phyloP scores from a whole-genome alignment of 345 rosid species.

The Noccaea bulbosa region DNA sequence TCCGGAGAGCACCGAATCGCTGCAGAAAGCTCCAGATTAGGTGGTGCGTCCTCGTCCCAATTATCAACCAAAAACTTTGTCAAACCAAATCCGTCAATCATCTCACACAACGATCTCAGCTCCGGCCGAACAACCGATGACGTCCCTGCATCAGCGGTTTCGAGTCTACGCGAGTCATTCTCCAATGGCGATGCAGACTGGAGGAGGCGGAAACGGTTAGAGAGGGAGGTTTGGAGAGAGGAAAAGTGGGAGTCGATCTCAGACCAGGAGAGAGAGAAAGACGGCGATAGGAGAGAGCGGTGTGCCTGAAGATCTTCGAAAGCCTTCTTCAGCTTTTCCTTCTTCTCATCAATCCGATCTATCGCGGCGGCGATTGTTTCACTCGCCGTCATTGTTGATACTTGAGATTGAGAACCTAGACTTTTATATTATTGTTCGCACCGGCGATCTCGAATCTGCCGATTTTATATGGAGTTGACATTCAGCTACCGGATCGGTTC shows the following conservation, averaged over 20 bases:
- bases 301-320: constrained; percentile 68
- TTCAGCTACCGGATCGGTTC: constrained; percentile 9
- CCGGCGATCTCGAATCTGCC: constrained; percentile 14
- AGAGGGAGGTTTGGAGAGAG: constrained; percentile 50
- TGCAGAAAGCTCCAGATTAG: constrained; percentile 48
- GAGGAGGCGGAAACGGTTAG: constrained; percentile 55
- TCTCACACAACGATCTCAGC: constrained; percentile 59
- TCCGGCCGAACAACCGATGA: constrained; percentile 45
- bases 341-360: constrained; percentile 54
- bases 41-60: constrained; percentile 47
- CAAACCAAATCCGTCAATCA: constrained; percentile 64
- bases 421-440: not conserved
- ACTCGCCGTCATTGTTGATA: constrained; percentile 44
- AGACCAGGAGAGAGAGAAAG: constrained; percentile 65
- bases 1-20: constrained; percentile 53
- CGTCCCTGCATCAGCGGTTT: not conserved
- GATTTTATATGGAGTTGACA: not conserved
- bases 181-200: constrained; percentile 40
- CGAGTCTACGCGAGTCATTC: not conserved
- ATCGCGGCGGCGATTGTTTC: constrained; percentile 63
- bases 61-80: constrained; percentile 47
- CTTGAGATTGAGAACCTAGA: not conserved
- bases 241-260: constrained; percentile 72
- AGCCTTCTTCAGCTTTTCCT: constrained; percentile 57
- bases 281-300: constrained; percentile 51